Evolutionary conservation across 139 green algal species (phyloP), one percentile per base, ranked within the genome.

Genomic region (Coccomyxa sp.): DNA sequence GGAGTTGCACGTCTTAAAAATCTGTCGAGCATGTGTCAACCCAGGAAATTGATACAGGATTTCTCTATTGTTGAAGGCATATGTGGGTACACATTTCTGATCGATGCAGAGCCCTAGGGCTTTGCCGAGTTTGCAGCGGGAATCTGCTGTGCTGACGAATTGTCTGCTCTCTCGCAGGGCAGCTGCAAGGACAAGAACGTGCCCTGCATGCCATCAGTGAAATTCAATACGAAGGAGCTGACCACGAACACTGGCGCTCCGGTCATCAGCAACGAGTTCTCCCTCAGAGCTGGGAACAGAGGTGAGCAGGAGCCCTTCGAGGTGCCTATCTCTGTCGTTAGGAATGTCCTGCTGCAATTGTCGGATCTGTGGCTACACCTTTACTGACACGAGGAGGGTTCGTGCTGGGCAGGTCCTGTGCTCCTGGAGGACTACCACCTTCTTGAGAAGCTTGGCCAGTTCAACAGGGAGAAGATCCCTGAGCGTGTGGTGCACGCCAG

Each of bases 351-450:
- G 16, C 7, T 14, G 74, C 31, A 36, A 37, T 40, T 22, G 22
- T 39, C 9, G 41, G 37, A n/a, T 22, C 6, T 41, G 4, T 37
- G 33, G 9, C 1, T 34, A 18, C 33, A 27, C 1, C 35, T 55
- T 36, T 40, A 74, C 16, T 50, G 1, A 35, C 33, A 8, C 70
- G n/a, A 29, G 16, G 14, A 34, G 41, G 70, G 34, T 27, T 54
- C 35, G 31, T 18, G 16, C 38, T 76, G 50, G 55, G 58, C 82
- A 83, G 81, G 81, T 29, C 81, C 81, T 24, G 73, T 87, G 18
- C 40, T 87, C 0, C 40, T 90, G 50, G 78, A 90, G 41, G 86
- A 90, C 64, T 89, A 82, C 39, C 78, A 86, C 70, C 44, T 90
- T 12, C 35, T 86, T 0, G 86, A 90, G 36, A 90, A 90, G 82